Percentiles rank a stretch among this genome's conserved stretches.
phyloP scores from a whole-genome alignment of 1,284 basidiomycete species.

The Ceratobasidium sp. region DNA sequence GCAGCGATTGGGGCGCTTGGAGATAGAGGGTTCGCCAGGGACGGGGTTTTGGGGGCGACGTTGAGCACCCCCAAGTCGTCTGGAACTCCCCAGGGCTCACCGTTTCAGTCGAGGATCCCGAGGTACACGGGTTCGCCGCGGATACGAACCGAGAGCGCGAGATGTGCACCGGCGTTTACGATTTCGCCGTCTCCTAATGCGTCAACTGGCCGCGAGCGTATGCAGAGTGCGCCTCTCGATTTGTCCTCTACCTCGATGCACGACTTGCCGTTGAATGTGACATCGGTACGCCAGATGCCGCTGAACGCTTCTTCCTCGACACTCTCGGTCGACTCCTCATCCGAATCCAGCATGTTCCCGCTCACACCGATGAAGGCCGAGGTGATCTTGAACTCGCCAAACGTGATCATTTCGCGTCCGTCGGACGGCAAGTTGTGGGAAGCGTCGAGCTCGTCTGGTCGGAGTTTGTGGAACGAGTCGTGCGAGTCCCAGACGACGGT shows the following conservation, averaged over 20 bases:
- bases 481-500: slow-evolving; percentile 11
- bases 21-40: background rate
- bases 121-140: slow-evolving; percentile 35
- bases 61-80: slow-evolving; percentile 1
- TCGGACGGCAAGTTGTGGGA: slow-evolving; percentile 34
- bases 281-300: background rate
- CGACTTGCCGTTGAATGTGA: too few species aligned
- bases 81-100: background rate
- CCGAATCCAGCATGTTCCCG: slow-evolving; percentile 40
- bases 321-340: slow-evolving; percentile 10
- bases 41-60: background rate
- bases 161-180: background rate
- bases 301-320: slow-evolving; percentile 19
- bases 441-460: background rate
- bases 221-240: slow-evolving; percentile 15
- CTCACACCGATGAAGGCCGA: slow-evolving; percentile 31
- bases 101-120: slow-evolving; percentile 35
- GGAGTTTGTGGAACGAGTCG: slow-evolving; percentile 21
- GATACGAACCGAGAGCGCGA: background rate
- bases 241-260: too few species aligned
- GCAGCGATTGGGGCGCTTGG: background rate
- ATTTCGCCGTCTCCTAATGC: background rate
- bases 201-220: background rate
- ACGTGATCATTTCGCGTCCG: slow-evolving; percentile 32
- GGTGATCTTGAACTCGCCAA: slow-evolving; percentile 19